Base-by-base conservation (phyloP, 2,329 filamentous ascomycete species). In the Phoma sp. region DNA sequence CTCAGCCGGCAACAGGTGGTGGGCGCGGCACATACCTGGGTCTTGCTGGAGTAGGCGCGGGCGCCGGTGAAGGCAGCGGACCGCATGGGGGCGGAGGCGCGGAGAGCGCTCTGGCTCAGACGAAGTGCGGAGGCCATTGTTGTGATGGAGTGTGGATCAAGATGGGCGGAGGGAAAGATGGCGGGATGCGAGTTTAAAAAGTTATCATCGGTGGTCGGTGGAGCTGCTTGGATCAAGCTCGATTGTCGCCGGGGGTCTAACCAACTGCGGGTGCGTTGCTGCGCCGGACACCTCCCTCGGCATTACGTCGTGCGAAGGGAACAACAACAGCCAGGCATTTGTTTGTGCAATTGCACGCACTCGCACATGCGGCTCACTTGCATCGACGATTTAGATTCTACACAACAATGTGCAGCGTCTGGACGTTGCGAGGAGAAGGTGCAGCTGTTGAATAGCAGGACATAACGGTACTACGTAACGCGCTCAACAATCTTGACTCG, bases 1-100 rank as follows among this genome's bases (percentile, higher is more conserved):
- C 47, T 14, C 36, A 57, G 13, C 9, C 5, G 37, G 29, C 47
- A 27, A 39, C 38, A 8, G 9, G 8, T 32, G 24, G 5, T 44
- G 47, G 41, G 33, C 37, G 38, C 32, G 23, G 47, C 40, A 51
- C 82, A 72, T 82, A 96, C 92, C 85, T 93, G 88, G 69, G 89
- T 86, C 86, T 97, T 97, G 67, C 91, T 88, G 61, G 93, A 96
- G 82, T 97, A 97, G 85, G 86, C 92, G 80, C 95, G 88, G 75
- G 89, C 81, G 75, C 89, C 88, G 81, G 88, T 91, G 83, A 92
- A 93, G 75, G 87, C 87, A 66, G 86, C 84, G 73, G 87, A 86
- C 75, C 86, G 83, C 76, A 84, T 83, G 73, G 91, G 68, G 54
- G 74, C 61, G 60, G 87, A 82, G 73, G 90, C 85, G 81, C 93